These are phyloP conservation scores for Protomyces macrosporus DNA, from an alignment of 1,139 yeast species.

Conservation along the genomic window DNA sequence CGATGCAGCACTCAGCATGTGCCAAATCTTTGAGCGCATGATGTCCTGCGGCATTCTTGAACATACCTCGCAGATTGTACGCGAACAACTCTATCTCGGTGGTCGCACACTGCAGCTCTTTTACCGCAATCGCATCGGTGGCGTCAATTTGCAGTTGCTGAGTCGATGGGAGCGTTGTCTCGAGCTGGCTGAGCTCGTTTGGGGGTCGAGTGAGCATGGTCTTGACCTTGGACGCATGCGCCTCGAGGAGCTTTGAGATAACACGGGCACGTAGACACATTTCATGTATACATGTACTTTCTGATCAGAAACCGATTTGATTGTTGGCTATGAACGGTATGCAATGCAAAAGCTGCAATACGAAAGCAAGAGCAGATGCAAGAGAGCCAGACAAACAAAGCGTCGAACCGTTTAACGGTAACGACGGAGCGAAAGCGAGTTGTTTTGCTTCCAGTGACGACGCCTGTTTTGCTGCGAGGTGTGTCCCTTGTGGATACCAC, in stretches of 20 bases:
- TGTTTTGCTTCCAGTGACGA: slow-evolving; percentile 99
- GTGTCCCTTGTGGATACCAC: slow-evolving; percentile 99
- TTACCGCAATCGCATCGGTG: not conserved
- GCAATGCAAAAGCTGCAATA: no score
- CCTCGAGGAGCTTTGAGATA: slow-evolving; percentile 1
- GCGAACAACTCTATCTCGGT: slow-evolving; percentile 5
- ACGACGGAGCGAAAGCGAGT: slow-evolving; percentile 99
- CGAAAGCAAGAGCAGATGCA: no score
- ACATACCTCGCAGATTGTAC: slow-evolving; percentile 8
- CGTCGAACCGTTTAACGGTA: slow-evolving; percentile 63
- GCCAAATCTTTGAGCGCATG: not conserved
- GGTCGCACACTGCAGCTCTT: slow-evolving; percentile 22
- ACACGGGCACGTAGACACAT: no score
- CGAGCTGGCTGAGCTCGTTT: slow-evolving; percentile 9
- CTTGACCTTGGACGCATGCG: slow-evolving; percentile 4
- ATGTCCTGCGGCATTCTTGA: not conserved
- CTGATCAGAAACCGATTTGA: no score
- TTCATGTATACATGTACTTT: no score
- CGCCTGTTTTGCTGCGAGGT: slow-evolving; percentile 45
- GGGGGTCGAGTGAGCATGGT: slow-evolving; percentile 12
- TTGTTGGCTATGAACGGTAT: no score
- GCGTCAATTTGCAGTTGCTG: not conserved
- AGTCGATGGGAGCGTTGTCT: slow-evolving; percentile 18
- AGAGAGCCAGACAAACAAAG: no score
- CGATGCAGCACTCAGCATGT: not conserved